These are phyloP conservation scores for Fusarium domesticum DNA, from an alignment of 2,329 filamentous ascomycete genomes.

Conservation along the genomic window DNA sequence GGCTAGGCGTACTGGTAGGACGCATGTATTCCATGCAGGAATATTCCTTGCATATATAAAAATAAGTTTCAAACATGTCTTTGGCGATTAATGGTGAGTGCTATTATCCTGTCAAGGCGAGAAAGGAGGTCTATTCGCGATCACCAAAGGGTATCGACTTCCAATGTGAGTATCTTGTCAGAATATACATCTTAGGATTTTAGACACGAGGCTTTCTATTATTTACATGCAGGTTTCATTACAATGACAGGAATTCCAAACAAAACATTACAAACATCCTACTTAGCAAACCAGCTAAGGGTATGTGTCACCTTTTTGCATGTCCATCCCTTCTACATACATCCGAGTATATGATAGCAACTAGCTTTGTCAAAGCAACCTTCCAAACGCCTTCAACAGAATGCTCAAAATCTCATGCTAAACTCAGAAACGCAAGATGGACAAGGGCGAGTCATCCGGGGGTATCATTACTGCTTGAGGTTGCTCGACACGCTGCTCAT, in stretches of 20 bases:
- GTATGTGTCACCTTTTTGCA: neutral
- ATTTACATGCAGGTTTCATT: neutral
- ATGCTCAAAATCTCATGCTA: conserved; percentile 3
- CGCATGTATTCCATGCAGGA: conserved; percentile 1
- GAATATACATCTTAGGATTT: no score
- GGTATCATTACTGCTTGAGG: conserved; percentile 34
- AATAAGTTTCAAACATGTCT: conserved; percentile 7
- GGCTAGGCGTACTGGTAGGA: neutral
- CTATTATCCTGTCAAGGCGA: conserved; percentile 22
- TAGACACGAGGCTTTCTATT: neutral
- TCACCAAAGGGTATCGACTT: no score
- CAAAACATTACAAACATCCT: neutral
- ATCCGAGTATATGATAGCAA: neutral
- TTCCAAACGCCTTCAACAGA: neutral
- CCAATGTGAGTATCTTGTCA: no score
- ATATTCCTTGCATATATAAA: conserved; percentile 10
- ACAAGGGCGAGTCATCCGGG: neutral
- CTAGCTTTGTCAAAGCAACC: neutral
- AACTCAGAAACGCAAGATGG: conserved; percentile 4
- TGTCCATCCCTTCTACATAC: neutral
- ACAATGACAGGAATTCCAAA: neutral
- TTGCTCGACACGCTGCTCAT: conserved; percentile 50
- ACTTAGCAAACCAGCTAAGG: neutral
- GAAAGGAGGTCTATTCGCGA: no score
- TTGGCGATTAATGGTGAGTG: conserved; percentile 13